These are phyloP conservation scores for Hypoxylon sp. DNA, from an alignment of 2,329 filamentous ascomycete genomes.

Conservation along the genomic window DNA sequence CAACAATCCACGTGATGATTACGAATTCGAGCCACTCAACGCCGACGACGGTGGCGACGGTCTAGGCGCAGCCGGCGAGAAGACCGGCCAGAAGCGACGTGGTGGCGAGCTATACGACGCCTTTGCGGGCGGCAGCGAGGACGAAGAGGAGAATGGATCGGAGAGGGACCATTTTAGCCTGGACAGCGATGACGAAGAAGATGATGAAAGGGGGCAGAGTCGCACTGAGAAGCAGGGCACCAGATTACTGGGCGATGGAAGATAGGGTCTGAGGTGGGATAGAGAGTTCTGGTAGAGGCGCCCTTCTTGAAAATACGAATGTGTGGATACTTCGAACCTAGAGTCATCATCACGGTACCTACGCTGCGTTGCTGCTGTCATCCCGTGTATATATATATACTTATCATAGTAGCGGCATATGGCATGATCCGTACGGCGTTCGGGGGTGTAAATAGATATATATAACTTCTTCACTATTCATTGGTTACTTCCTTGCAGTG, in stretches of 20 bases:
- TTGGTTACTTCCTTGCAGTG: not conserved
- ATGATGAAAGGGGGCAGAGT: constrained; percentile 57
- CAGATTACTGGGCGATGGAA: constrained; percentile 38
- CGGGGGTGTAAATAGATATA: constrained; percentile 37
- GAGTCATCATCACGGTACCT: constrained; percentile 9
- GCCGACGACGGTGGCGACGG: constrained; percentile 79
- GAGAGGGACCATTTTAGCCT: constrained; percentile 57
- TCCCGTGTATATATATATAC: constrained; percentile 31
- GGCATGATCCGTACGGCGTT: constrained; percentile 41
- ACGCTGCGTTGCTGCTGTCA: not conserved
- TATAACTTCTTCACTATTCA: constrained; percentile 1
- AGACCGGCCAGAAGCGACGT: constrained; percentile 66
- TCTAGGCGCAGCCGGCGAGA: constrained; percentile 59
- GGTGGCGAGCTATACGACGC: constrained; percentile 97
- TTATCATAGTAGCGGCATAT: constrained; percentile 38
- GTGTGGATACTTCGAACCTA: constrained; percentile 16
- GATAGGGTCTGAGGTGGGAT: constrained; percentile 24
- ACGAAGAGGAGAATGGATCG: constrained; percentile 75
- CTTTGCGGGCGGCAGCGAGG: constrained; percentile 88
- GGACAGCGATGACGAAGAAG: constrained; percentile 58
- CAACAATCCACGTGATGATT: constrained; percentile 83
- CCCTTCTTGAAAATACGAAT: constrained; percentile 7
- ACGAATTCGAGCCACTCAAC: constrained; percentile 94
- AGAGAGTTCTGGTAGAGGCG: constrained; percentile 13
- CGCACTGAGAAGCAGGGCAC: constrained; percentile 39